These are phyloP conservation scores for Rozella allomycis DNA, from an alignment of 371 early-diverging fungal genomes.

Conservation along the genomic window DNA sequence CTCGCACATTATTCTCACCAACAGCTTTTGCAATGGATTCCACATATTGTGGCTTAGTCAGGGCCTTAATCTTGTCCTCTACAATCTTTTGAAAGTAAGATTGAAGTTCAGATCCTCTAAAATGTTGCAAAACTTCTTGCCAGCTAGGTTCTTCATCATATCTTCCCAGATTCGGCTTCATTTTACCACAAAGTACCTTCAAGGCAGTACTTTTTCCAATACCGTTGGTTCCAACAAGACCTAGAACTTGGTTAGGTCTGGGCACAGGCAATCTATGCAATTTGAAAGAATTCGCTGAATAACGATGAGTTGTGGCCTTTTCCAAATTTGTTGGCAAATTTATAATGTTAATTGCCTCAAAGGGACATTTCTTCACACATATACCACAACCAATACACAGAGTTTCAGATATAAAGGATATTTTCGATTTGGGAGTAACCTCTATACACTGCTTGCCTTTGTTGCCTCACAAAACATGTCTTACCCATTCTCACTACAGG, in stretches of 20 bases:
- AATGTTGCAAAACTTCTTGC: conserved; percentile 87
- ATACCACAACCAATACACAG: conserved; percentile 99
- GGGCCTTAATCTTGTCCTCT: conserved; percentile 80
- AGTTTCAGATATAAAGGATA: conserved; percentile 81
- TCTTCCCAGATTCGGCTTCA: conserved; percentile 94
- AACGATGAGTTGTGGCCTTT: conserved; percentile 92
- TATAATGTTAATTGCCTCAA: conserved; percentile 93
- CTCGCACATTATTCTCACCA: conserved; percentile 56
- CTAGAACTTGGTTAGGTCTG: conserved; percentile 91
- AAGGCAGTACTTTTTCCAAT: conserved; percentile 94
- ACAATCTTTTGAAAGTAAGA: conserved; percentile 97
- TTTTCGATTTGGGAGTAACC: conserved; percentile 59
- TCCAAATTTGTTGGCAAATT: conserved; percentile 96
- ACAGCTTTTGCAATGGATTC: conserved; percentile 82
- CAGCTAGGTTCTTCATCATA: conserved; percentile 71
- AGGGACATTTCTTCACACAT: conserved; percentile 98
- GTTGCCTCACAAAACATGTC: conserved; percentile 7
- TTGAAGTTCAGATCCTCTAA: conserved; percentile 96
- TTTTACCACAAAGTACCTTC: conserved; percentile 86
- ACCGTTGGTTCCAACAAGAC: conserved; percentile 98
- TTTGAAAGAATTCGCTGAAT: conserved; percentile 96
- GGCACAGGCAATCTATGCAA: conserved; percentile 96
- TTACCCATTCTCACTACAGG: conserved; percentile 64
- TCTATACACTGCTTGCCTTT: conserved; percentile 92
- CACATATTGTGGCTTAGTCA: conserved; percentile 96